Percentiles rank a stretch among this genome's conserved stretches.
These are phyloP conservation scores for Sporobolomyces pararoseus DNA, from an alignment of 768 basidiomycete species.

Conservation along the genomic window DNA sequence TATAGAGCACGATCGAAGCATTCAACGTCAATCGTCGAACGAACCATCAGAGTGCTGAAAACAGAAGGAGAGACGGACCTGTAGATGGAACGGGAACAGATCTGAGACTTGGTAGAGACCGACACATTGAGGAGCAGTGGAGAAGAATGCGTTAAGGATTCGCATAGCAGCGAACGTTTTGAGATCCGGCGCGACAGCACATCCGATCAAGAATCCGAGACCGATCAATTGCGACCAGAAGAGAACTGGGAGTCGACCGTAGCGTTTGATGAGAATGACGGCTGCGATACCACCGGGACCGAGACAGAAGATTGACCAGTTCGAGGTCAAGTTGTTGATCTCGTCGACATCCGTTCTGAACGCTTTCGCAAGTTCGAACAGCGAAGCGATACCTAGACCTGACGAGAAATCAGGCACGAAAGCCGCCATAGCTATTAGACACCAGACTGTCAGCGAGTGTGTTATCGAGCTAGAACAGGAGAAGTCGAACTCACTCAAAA, in stretches of 20 bases:
- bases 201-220: conserved; percentile 60
- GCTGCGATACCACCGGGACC: conserved; percentile 63
- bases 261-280: conserved; percentile 64
- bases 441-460: not conserved
- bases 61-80: conserved; percentile 53
- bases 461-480: not conserved
- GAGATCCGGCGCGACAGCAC: conserved; percentile 60
- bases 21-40: too few species aligned
- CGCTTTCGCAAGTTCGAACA: conserved; percentile 61
- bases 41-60: too few species aligned
- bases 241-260: conserved; percentile 63
- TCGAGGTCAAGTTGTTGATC: conserved; percentile 63
- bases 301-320: conserved; percentile 45
- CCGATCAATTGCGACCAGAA: conserved; percentile 69
- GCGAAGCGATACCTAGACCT: conserved; percentile 62
- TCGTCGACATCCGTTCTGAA: conserved; percentile 58
- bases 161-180: conserved; percentile 60
- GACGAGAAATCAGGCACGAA: conserved; percentile 68
- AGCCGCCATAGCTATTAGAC: conserved; percentile 57
- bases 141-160: conserved; percentile 61
- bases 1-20: too few species aligned
- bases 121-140: conserved; percentile 62
- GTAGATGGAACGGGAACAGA: conserved; percentile 66
- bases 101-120: conserved; percentile 48
- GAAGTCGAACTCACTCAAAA: conserved; percentile 49